These are phyloP conservation scores for Perkinsus chesapeaki DNA, from an alignment of 169 alveolate species.

Conservation along the genomic window DNA sequence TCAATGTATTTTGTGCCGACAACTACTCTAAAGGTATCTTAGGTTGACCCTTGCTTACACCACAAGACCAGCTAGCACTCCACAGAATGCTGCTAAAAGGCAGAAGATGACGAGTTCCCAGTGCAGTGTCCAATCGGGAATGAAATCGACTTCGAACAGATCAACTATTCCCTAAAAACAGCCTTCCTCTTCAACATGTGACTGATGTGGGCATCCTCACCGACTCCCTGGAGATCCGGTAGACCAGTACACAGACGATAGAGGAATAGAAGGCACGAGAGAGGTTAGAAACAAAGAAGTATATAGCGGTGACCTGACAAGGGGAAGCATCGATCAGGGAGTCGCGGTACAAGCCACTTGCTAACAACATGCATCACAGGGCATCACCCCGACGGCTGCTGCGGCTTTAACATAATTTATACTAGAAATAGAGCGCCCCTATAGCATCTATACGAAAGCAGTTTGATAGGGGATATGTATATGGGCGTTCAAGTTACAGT, in stretches of 20 bases:
- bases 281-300: constrained; percentile 57
- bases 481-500: too few relatives aligned
- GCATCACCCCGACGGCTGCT: too few relatives aligned
- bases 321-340: background rate
- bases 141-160: background rate
- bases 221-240: background rate
- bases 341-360: background rate
- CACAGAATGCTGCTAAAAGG: background rate
- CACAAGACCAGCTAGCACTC: background rate
- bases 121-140: background rate
- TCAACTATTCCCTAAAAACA: background rate
- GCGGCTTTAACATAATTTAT: too few relatives aligned
- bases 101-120: background rate
- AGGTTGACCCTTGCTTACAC: background rate
- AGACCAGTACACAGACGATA: background rate
- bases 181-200: background rate
- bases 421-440: too few relatives aligned
- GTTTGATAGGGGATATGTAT: too few relatives aligned
- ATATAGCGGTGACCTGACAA: constrained; percentile 47
- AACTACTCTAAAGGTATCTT: too few relatives aligned
- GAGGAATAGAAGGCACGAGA: constrained; percentile 52
- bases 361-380: too few relatives aligned
- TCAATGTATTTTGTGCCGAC: too few relatives aligned
- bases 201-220: background rate
- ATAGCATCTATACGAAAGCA: too few relatives aligned